Percentiles rank a stretch among this genome's conserved stretches.
Conservation (phyloP, 257 asterid species). For the Henckelia pumila region DNA sequence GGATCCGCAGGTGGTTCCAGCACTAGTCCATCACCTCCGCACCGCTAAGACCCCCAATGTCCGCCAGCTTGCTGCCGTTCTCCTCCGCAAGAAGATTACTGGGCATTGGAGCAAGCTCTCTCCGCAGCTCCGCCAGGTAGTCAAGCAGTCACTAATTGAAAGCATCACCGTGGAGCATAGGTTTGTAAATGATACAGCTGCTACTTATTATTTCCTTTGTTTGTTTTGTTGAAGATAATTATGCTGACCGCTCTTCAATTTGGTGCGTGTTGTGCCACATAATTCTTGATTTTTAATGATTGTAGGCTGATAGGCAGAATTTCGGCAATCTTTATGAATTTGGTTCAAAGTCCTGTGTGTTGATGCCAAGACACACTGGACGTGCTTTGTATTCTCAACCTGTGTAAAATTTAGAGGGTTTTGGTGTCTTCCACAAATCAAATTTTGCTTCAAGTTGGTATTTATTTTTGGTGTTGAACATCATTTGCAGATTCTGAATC, state of each 20-base stretch:
- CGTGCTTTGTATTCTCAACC: no score
- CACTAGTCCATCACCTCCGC: constrained; percentile 85
- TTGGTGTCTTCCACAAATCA: constrained; percentile 5
- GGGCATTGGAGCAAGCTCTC: constrained; percentile 94
- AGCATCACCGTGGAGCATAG: constrained; percentile 97
- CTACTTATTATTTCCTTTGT: constrained; percentile 3
- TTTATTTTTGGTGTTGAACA: not conserved
- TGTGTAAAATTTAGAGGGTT: not conserved
- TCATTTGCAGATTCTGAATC: not conserved
- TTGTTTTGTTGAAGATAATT: not conserved
- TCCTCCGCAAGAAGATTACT: constrained; percentile 95
- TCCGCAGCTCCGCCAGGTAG: constrained; percentile 70
- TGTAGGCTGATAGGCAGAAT: not conserved
- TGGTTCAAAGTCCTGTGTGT: not conserved
- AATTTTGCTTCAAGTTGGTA: constrained; percentile 13
- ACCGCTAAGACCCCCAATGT: constrained; percentile 98
- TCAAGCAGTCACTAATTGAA: constrained; percentile 84
- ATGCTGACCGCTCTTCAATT: constrained; percentile 8
- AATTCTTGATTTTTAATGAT: not conserved
- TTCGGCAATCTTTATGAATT: not conserved
- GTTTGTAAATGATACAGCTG: constrained; percentile 28
- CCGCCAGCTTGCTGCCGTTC: constrained; percentile 95
- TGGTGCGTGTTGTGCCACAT: not conserved
- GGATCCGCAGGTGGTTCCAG: constrained; percentile 99
- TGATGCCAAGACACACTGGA: not conserved